Conservation (phyloP, 352 stramenopile genomes). For the Blastocystis sp. region DNA sequence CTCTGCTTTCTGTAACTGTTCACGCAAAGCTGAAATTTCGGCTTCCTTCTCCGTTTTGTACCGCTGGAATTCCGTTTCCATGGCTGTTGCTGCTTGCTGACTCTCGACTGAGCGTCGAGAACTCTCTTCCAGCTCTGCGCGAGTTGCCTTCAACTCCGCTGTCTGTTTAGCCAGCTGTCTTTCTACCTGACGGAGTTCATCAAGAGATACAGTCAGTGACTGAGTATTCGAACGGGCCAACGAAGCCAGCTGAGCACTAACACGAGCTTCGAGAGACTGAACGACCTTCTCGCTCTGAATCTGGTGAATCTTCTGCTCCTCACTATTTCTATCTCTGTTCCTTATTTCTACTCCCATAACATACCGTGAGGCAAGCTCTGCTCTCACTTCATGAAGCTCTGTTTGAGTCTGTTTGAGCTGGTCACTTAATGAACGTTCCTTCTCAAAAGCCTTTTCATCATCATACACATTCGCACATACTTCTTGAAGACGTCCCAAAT, state of each 20-base stretch:
- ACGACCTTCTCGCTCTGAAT: background rate
- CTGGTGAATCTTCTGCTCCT: background rate
- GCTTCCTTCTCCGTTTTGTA: conserved; percentile 25
- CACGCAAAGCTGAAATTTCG: background rate
- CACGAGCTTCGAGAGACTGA: conserved; percentile 11
- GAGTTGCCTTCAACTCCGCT: background rate
- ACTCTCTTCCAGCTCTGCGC: background rate
- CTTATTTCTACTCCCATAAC: background rate
- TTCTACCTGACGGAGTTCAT: conserved; percentile 39
- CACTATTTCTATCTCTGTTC: background rate
- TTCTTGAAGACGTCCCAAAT: conserved; percentile 35
- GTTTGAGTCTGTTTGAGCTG: conserved; percentile 16
- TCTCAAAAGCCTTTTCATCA: conserved; percentile 15
- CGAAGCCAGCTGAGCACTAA: conserved; percentile 2
- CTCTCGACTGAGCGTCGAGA: background rate
- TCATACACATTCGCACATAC: background rate
- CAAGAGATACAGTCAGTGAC: conserved; percentile 7
- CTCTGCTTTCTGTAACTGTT: background rate
- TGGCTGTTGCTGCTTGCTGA: background rate
- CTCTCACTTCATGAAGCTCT: background rate
- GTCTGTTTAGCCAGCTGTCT: conserved; percentile 25
- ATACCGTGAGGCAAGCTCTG: background rate
- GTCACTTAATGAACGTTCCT: conserved; percentile 23
- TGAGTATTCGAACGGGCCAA: background rate
- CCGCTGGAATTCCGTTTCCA: conserved; percentile 2